phyloP scores from a whole-genome alignment of 768 basidiomycete genomes.

The Tubosaeta sp. region DNA sequence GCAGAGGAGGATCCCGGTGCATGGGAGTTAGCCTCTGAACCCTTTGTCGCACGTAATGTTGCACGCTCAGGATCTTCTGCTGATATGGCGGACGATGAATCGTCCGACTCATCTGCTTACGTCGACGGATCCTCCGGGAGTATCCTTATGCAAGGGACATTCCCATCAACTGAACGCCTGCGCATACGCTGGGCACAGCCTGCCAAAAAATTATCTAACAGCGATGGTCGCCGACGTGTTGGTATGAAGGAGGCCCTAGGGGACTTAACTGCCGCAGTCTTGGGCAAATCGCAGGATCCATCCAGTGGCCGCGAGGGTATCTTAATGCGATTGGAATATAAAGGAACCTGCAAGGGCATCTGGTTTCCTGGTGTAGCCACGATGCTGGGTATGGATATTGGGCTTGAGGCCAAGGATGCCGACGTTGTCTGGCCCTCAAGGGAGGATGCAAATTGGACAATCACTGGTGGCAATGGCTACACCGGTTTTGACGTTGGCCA shows the following conservation, averaged over 20 bases:
- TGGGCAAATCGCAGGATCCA: slow-evolving; percentile 44
- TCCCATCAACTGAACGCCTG: slow-evolving; percentile 71
- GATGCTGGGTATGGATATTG: slow-evolving; percentile 72
- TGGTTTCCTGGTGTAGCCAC: slow-evolving; percentile 86
- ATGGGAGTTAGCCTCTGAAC: slow-evolving; percentile 78
- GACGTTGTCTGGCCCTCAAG: slow-evolving; percentile 65
- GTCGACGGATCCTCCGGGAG: slow-evolving; percentile 51
- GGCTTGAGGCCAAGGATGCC: slow-evolving; percentile 62
- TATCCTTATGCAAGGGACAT: slow-evolving; percentile 70
- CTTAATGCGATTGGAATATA: slow-evolving; percentile 64
- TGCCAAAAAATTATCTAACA: slow-evolving; percentile 39
- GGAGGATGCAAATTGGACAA: slow-evolving; percentile 49
- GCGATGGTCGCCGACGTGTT: slow-evolving; percentile 59
- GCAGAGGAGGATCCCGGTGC: slow-evolving; percentile 62
- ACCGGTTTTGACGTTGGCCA: slow-evolving; percentile 65
- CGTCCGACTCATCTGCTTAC: slow-evolving; percentile 63
- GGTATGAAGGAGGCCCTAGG: slow-evolving; percentile 66
- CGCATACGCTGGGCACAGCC: slow-evolving; percentile 78
- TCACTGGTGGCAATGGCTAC: slow-evolving; percentile 61
- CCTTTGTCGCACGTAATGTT: slow-evolving; percentile 58
- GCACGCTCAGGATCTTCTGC: slow-evolving; percentile 59
- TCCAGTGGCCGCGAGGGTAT: slow-evolving; percentile 46
- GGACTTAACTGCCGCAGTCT: slow-evolving; percentile 59
- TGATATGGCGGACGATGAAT: slow-evolving; percentile 79
- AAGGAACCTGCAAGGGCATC: slow-evolving; percentile 67